Percentiles rank a stretch among this genome's conserved stretches.
Conservation (phyloP, 2,329 filamentous ascomycete species). For the Aspergillus flavus region DNA sequence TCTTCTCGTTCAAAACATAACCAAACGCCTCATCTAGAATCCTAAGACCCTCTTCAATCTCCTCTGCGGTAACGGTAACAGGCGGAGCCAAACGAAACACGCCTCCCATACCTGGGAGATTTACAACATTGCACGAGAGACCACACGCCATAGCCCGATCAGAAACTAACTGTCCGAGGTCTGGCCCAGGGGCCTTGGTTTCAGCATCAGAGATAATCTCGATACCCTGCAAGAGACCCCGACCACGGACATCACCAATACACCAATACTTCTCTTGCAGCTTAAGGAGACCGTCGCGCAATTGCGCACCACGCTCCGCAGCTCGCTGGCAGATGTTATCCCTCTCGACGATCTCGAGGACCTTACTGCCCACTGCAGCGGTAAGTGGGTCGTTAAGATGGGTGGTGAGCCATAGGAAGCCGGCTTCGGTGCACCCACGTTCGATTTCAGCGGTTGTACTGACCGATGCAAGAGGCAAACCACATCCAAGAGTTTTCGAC, state of each 20-base stretch:
- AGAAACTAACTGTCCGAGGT: constrained; percentile 53
- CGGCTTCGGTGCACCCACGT: constrained; percentile 49
- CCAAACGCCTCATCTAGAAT: constrained; percentile 61
- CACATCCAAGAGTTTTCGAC: constrained; percentile 64
- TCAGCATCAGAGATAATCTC: constrained; percentile 58
- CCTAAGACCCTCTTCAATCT: constrained; percentile 54
- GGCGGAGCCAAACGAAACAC: constrained; percentile 64
- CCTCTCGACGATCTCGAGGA: constrained; percentile 62
- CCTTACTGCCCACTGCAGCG: constrained; percentile 62
- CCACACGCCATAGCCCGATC: constrained; percentile 55
- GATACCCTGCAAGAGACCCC: constrained; percentile 61
- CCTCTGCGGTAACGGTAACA: constrained; percentile 57
- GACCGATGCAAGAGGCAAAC: constrained; percentile 61
- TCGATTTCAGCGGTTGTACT: constrained; percentile 59
- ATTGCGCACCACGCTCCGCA: constrained; percentile 45
- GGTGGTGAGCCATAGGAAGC: constrained; percentile 62
- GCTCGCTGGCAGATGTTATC: constrained; percentile 56
- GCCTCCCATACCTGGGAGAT: constrained; percentile 57
- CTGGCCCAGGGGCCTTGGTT: constrained; percentile 52
- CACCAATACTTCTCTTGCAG: constrained; percentile 59
- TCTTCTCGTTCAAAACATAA: constrained; percentile 13
- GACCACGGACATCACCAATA: constrained; percentile 63
- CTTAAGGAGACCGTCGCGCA: constrained; percentile 52
- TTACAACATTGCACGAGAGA: constrained; percentile 60
- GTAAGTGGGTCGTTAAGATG: constrained; percentile 65